Conservation (phyloP, 2,329 filamentous ascomycete genomes). For the Colletotrichum theobromicola region DNA sequence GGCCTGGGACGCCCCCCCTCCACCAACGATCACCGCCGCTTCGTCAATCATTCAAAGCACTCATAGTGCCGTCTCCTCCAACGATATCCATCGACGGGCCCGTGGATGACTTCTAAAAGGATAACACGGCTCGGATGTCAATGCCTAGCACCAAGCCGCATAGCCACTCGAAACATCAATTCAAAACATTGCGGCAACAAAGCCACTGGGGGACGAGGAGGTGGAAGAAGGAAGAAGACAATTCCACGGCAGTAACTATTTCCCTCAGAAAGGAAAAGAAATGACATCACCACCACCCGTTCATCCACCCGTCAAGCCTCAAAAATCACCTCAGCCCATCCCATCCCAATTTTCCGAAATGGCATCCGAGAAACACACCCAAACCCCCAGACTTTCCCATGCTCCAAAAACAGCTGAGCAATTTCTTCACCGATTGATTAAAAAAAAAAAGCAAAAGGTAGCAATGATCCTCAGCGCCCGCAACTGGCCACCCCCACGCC, state of each 20-base stretch:
- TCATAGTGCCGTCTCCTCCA: background rate
- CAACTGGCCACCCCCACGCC: background rate
- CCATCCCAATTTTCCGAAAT: background rate
- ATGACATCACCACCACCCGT: constrained; percentile 16
- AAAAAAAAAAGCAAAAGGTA: too few relatives aligned
- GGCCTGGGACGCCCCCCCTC: background rate
- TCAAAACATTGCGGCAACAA: background rate
- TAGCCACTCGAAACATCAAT: background rate
- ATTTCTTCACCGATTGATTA: background rate
- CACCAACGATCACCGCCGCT: background rate
- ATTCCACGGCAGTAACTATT: background rate
- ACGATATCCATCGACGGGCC: background rate
- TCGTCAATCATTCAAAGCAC: background rate
- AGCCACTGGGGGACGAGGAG: background rate
- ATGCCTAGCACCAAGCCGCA: background rate
- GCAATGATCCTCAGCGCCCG: too few relatives aligned
- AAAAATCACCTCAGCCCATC: background rate
- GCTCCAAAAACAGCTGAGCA: too few relatives aligned
- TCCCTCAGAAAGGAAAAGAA: background rate
- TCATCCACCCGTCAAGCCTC: background rate
- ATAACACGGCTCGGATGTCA: constrained; percentile 3
- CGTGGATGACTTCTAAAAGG: background rate
- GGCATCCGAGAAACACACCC: background rate
- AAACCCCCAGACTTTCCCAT: too few relatives aligned
- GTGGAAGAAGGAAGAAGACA: background rate